Percentiles rank a stretch among this genome's conserved stretches.
These are phyloP conservation scores for Pichia occidentalis DNA, from an alignment of 805 yeast species.

Conservation along the genomic window DNA sequence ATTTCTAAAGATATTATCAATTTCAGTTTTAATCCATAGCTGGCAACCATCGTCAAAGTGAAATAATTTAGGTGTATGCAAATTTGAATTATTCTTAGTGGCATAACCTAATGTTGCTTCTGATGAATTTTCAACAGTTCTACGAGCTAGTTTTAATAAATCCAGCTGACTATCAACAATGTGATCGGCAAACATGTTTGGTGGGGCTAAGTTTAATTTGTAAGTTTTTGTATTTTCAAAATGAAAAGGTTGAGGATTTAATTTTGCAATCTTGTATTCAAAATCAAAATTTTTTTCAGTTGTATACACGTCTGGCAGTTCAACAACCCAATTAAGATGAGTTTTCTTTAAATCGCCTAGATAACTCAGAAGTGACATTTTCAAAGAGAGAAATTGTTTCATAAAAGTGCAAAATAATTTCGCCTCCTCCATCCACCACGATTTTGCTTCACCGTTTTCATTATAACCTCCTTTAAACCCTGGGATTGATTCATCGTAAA, in stretches of 20 bases:
- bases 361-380: constrained; percentile 32
- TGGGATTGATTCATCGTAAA: constrained; percentile 22
- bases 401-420: constrained; percentile 28
- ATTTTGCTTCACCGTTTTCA: constrained; percentile 28
- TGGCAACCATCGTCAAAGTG: constrained; percentile 34
- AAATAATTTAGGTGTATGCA: constrained; percentile 33
- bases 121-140: constrained; percentile 24
- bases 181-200: constrained; percentile 33
- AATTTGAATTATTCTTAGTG: constrained; percentile 25
- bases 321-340: constrained; percentile 2
- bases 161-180: constrained; percentile 26
- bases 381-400: constrained; percentile 19
- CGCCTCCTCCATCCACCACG: constrained; percentile 41
- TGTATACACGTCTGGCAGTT: not conserved
- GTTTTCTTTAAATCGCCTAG: constrained; percentile 22
- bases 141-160: constrained; percentile 22
- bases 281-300: constrained; percentile 42
- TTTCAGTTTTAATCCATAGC: constrained; percentile 45
- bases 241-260: not conserved
- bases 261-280: constrained; percentile 26
- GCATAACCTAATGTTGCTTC: constrained; percentile 29
- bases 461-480: constrained; percentile 25
- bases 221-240: not conserved
- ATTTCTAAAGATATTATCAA: constrained; percentile 21
- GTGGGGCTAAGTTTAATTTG: constrained; percentile 22